Evolutionary conservation across 805 yeast genomes (phyloP), one percentile per base, ranked within the genome.

Genomic region (Wickerhamiella vanderwaltii): DNA sequence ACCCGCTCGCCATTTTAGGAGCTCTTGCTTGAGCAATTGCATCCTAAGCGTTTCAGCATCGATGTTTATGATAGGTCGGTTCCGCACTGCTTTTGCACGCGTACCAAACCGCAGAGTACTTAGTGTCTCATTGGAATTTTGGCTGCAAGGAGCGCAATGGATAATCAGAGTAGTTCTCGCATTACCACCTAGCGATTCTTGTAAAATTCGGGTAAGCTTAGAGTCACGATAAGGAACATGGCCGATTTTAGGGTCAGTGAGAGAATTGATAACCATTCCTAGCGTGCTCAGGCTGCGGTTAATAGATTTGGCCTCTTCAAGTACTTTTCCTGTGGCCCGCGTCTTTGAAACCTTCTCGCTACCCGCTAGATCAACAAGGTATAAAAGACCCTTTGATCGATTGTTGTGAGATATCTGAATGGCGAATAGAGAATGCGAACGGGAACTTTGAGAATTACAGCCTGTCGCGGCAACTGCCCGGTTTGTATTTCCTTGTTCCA

Each of bases 301-400:
- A 51, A 86, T 80, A 46, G 79, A 82, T 53, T 81, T 81, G 1
- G 94, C 85, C 51, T 86, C 95, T 54, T 84, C 87, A 6, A 81
- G 62, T 1, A 77, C 68, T 50, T 74, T 75, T 1, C 91, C 91
- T 0, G 73, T 59, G 1, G 87, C 88, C 2, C 91, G 88, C 0
- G 91, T 75, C 48, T 76, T 79, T 44, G 75, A 75, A 29, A 78
- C 74, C 56, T 77, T 81, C 58, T 87, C 95, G 17, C 88, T 77
- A 5, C 95, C 94, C 0, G 94, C 94, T 48, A 85, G 66, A 60
- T 85, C 95, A 9, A 84, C 88, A 28, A 85, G 59, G 51, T 77
- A 79, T 46, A 85, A 64, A 45, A 72, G 75, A 4, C 86, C 78
- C 29, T 68, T 65, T 54, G 73, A 79, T 15, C 65, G 46, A 50